A percentile compares a stretch with the other conserved stretches of the same genome.
Evolutionary conservation across 371 early-diverging fungal species (phyloP).

Genomic region (Mucor saturninus): DNA sequence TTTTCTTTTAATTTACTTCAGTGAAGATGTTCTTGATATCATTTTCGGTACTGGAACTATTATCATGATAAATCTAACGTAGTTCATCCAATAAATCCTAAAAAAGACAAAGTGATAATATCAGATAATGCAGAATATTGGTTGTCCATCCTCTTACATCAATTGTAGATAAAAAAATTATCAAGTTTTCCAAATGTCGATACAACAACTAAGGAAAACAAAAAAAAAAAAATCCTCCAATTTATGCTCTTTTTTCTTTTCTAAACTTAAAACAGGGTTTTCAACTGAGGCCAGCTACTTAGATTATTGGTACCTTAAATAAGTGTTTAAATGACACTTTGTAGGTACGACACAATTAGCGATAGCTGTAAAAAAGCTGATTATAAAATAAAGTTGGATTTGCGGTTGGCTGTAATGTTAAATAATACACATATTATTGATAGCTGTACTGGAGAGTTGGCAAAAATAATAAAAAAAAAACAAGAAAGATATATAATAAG

Average conservation of each 20-base stretch:
- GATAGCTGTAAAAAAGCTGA: too few species aligned
- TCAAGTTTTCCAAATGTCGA: not conserved
- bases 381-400: too few species aligned
- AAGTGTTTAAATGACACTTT: slow-evolving; percentile 30
- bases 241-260: slow-evolving; percentile 9
- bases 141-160: not conserved
- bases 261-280: slow-evolving; percentile 21
- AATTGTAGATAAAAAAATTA: not conserved
- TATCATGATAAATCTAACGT: too few species aligned
- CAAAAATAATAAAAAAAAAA: too few species aligned
- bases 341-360: not conserved
- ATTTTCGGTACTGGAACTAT: too few species aligned
- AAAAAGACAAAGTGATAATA: not conserved
- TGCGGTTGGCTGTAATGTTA: too few species aligned
- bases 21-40: too few species aligned
- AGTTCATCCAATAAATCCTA: not conserved
- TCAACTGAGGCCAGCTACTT: slow-evolving; percentile 20
- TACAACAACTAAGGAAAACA: too few species aligned
- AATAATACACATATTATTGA: too few species aligned
- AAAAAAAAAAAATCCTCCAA: not conserved
- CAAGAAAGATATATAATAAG: too few species aligned
- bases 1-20: too few species aligned
- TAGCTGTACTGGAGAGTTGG: too few species aligned
- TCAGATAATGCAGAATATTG: not conserved
- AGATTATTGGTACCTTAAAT: slow-evolving; percentile 26